These are phyloP conservation scores for Reticulascus tulasneorum DNA, from an alignment of 2,329 filamentous ascomycete genomes.

Conservation along the genomic window DNA sequence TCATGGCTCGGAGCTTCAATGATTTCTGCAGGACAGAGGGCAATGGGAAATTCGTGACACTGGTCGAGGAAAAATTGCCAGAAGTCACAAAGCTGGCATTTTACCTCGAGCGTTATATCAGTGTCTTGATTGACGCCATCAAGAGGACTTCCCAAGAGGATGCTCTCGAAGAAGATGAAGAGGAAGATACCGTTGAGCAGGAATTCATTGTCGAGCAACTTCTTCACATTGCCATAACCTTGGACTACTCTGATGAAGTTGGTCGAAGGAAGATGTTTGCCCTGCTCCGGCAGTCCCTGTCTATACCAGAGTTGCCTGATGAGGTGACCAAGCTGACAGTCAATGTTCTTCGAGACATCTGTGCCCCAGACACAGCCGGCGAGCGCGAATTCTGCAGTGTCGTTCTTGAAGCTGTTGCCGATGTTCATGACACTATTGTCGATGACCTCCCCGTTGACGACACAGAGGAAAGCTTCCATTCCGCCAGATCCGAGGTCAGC, in stretches of 20 bases:
- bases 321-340: slow-evolving; percentile 86
- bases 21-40: slow-evolving; percentile 79
- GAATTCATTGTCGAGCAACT: slow-evolving; percentile 97
- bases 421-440: slow-evolving; percentile 91
- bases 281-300: slow-evolving; percentile 78
- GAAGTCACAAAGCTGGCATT: slow-evolving; percentile 90
- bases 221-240: slow-evolving; percentile 82
- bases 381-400: slow-evolving; percentile 81
- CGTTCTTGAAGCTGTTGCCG: slow-evolving; percentile 88
- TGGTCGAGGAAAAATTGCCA: slow-evolving; percentile 89
- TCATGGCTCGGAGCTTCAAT: slow-evolving; percentile 89
- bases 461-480: slow-evolving; percentile 78
- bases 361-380: slow-evolving; percentile 67
- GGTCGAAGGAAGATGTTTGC: slow-evolving; percentile 95
- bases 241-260: slow-evolving; percentile 97
- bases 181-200: slow-evolving; percentile 81
- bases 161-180: slow-evolving; percentile 61
- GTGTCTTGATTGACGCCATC: slow-evolving; percentile 61
- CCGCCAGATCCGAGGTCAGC: slow-evolving; percentile 81
- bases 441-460: slow-evolving; percentile 57
- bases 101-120: slow-evolving; percentile 77
- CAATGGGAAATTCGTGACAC: slow-evolving; percentile 67
- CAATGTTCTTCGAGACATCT: slow-evolving; percentile 77
- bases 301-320: slow-evolving; percentile 83
- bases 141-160: slow-evolving; percentile 51